A percentile compares a stretch with the other conserved stretches of the same genome.
These are phyloP conservation scores for Xylaria castorea DNA, from an alignment of 495 filamentous ascomycete species.

Conservation along the genomic window DNA sequence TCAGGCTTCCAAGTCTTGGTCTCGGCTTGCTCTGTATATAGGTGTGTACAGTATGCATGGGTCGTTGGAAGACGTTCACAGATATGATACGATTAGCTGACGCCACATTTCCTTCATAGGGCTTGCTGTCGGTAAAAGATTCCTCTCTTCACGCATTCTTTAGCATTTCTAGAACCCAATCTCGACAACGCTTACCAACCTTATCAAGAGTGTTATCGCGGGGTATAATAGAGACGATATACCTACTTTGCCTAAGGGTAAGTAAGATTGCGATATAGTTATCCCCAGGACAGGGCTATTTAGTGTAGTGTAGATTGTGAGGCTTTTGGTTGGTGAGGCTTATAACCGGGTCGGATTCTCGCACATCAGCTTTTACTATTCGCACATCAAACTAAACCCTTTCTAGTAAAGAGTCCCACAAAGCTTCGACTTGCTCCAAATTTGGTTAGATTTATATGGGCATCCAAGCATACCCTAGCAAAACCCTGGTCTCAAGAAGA, in stretches of 20 bases:
- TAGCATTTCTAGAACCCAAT: not conserved
- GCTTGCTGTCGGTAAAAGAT: not conserved
- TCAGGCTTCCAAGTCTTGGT: not conserved
- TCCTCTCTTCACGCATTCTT: not conserved
- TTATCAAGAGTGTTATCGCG: not conserved
- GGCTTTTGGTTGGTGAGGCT: slow-evolving; percentile 6
- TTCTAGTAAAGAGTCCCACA: no score
- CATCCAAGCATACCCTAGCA: no score
- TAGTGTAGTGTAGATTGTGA: no score
- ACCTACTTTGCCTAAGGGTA: not conserved
- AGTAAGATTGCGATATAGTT: slow-evolving; percentile 9
- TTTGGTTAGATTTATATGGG: no score
- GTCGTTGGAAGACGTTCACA: slow-evolving; percentile 15
- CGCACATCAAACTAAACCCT: no score
- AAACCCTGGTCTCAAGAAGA: no score
- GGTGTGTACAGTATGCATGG: slow-evolving; percentile 26
- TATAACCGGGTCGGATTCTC: no score
- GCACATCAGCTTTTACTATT: no score
- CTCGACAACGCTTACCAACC: not conserved
- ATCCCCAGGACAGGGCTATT: not conserved
- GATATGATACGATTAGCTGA: not conserved
- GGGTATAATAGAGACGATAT: not conserved
- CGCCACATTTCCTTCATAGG: not conserved
- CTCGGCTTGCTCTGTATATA: not conserved
- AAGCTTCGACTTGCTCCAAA: no score